Conservation (phyloP, 78 protist genomes). For the Polysphondylium violaceum region DNA sequence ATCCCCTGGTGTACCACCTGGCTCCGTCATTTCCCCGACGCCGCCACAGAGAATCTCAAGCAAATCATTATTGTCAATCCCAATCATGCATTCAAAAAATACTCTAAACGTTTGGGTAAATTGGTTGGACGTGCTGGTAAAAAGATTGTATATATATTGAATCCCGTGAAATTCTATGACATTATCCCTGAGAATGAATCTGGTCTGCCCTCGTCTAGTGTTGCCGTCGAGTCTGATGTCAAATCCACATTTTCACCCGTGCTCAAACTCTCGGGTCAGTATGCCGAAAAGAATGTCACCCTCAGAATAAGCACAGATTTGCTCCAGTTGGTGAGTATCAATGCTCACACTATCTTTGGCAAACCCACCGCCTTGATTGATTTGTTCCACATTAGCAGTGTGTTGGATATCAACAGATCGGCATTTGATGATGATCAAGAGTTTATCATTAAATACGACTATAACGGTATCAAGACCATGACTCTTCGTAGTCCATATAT, state of each 20-base stretch:
- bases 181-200: slow-evolving; percentile 12
- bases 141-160: slow-evolving; percentile 24
- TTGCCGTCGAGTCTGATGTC: slow-evolving; percentile 49
- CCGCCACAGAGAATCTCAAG: slow-evolving; percentile 3
- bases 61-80: slow-evolving; percentile 18
- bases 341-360: slow-evolving; percentile 46
- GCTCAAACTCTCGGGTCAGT: slow-evolving; percentile 53
- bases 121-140: slow-evolving; percentile 25
- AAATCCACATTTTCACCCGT: slow-evolving; percentile 61
- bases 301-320: slow-evolving; percentile 3
- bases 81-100: slow-evolving; percentile 44
- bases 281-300: slow-evolving; percentile 42
- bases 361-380: slow-evolving; percentile 28
- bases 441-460: slow-evolving; percentile 62
- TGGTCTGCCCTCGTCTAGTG: slow-evolving; percentile 29
- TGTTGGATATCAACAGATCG: slow-evolving; percentile 20
- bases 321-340: slow-evolving; percentile 36
- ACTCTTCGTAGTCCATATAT: slow-evolving; percentile 2
- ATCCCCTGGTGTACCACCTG: slow-evolving; percentile 58
- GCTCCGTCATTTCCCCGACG: slow-evolving; percentile 61
- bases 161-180: slow-evolving; percentile 35
- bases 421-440: slow-evolving; percentile 27
- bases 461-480: slow-evolving; percentile 38
- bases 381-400: slow-evolving; percentile 30
- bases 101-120: slow-evolving; percentile 38